Percentiles rank a stretch among this genome's conserved stretches.
phyloP scores from a whole-genome alignment of 75 land plant species.

The Pinus tabuliformis region DNA sequence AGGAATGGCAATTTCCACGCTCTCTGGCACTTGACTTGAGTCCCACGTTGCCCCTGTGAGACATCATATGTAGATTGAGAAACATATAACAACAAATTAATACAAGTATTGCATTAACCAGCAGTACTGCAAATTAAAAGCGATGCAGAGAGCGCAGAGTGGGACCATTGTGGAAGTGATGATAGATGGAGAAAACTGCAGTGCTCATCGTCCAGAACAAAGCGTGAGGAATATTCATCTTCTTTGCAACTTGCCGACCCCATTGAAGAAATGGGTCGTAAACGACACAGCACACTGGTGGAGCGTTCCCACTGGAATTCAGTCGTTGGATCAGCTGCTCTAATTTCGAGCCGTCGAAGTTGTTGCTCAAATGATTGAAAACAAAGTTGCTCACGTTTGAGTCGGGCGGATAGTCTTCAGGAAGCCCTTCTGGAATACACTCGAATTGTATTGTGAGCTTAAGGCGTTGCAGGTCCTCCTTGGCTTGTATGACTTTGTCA shows the following conservation, averaged over 20 bases:
- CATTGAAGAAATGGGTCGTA: slow-evolving; percentile 6
- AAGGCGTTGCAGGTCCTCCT: not conserved
- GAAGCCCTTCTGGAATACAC: not conserved
- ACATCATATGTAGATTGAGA: too few relatives aligned
- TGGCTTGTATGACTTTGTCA: not conserved
- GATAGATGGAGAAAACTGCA: too few relatives aligned
- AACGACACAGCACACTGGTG: slow-evolving; percentile 1
- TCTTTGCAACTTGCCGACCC: not conserved
- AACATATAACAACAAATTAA: too few relatives aligned
- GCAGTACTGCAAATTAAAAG: too few relatives aligned
- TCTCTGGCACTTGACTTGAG: too few relatives aligned
- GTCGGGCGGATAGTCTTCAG: not conserved
- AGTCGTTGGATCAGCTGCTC: not conserved
- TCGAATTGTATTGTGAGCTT: not conserved
- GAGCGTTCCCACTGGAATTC: not conserved
- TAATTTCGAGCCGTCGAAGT: not conserved
- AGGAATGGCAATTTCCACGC: too few relatives aligned
- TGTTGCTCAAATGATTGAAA: not conserved
- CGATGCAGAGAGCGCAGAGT: too few relatives aligned
- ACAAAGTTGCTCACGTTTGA: not conserved
- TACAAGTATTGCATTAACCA: too few relatives aligned
- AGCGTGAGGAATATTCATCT: too few relatives aligned
- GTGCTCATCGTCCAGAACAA: too few relatives aligned
- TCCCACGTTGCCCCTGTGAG: too few relatives aligned
- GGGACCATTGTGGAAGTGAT: too few relatives aligned